Evolutionary conservation across 352 stramenopile species (phyloP), one percentile per base, ranked within the genome.

Genomic region (Globisporangium carolinianum): DNA sequence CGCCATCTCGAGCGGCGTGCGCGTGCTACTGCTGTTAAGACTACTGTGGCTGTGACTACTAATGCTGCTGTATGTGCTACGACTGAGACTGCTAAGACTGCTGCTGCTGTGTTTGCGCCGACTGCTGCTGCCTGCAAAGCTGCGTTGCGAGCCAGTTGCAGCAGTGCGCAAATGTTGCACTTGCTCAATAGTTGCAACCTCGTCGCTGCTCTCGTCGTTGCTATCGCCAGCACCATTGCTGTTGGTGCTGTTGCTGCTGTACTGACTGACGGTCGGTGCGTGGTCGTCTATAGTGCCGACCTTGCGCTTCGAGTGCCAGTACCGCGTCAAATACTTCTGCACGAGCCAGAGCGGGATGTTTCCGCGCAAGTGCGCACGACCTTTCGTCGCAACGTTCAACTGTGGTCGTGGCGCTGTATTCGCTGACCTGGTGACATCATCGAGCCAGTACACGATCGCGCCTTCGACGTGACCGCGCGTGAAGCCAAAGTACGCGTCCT

Each of bases 371-470:
- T 87, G 75, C 4, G 76, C 62, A 24, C 78, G 64, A 8, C 79
- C 79, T 45, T 87, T 87, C 12, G 72, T 73, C 50, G 73, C 75
- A 12, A 89, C 24, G 24, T 32, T 32, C 24, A 32, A 32, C 24
- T 32, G 24, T 32, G 24, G 24, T 32, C 24, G 24, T 32, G 24
- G 24, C 24, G 24, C 24, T 32, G 24, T 32, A 32, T 32, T 32
- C 3, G 24, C 3, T 32, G 24, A 32, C 1, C 24, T 32, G 24
- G 24, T 37, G 15, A 47, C 7, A 11, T 58, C 60, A 51, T 90
- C 79, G 64, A 85, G 75, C 77, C 75, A 90, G 56, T 86, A 90
- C 36, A 90, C 75, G 45, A 86, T 81, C 39, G 76, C 77, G 39
- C 62, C 69, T 52, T 88, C 75, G 24, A 87, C 56, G 47, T 87